Base-by-base conservation (phyloP, 345 rosid genomes). In the Erucastrum elatum region DNA sequence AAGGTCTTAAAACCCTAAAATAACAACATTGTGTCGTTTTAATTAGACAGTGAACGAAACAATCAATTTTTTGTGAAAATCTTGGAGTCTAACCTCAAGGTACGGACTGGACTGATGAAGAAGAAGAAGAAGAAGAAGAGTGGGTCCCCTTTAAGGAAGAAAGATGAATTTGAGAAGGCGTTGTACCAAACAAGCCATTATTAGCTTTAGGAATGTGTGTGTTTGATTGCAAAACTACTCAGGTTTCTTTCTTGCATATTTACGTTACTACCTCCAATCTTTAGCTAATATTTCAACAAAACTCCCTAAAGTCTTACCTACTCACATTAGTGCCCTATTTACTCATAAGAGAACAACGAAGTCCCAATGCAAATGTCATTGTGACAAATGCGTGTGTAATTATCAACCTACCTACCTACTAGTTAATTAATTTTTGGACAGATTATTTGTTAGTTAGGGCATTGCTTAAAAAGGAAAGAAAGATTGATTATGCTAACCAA, bases 381-480 rank as follows among this genome's bases (percentile, higher is more conserved):
- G 39, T 35, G 39, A 35, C 39, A 35, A 35, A 35, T 35, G 39
- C 8, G 39, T 16, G 30, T 25, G 62, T 13, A 35, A 35, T 7
- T 35, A 35, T 8, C 3, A 35, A 35, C 35, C 35, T 33, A 35
- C 56, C 26, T 59, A 72, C 29, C 66, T 17, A 78, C 39, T 44
- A 65, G 4, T 64, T 8, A 5, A 25, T 56, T 41, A 29, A 16
- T 4, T 37, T 41, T 44, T 11, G 25, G 70, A 67, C 21, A 41
- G 17, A 37, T 17, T 30, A 64, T 56, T 17, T 16, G 76, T 71
- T 51, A 53, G 70, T 76, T 70, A 67, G 70, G 58, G 58, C 6
- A 61, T 79, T 79, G 78, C 78, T 74, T 74, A 74, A 79, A 51
- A 17, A 79, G 27, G 77, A 44, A 65, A 58, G 9, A 26, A 78